These are phyloP conservation scores for Ustilago curta DNA, from an alignment of 1,284 basidiomycete species.

Conservation along the genomic window DNA sequence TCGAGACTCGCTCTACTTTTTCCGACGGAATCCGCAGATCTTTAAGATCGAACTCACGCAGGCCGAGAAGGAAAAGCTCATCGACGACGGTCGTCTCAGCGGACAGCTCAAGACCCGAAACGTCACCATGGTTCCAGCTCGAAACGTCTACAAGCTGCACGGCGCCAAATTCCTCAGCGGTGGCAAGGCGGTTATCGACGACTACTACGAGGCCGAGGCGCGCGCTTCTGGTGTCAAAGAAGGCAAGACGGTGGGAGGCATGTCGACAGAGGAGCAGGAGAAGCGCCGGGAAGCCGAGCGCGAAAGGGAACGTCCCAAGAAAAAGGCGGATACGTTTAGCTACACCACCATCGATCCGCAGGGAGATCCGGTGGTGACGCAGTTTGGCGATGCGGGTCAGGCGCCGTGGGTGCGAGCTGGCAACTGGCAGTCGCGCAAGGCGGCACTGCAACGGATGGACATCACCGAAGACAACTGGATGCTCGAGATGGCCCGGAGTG, in stretches of 20 bases:
- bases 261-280: conserved; percentile 56
- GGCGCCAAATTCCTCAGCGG: conserved; percentile 89
- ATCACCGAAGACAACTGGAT: conserved; percentile 68
- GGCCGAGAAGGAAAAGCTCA: conserved; percentile 88
- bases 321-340: conserved; percentile 57
- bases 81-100: conserved; percentile 85
- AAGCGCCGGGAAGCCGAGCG: conserved; percentile 55
- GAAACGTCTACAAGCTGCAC: conserved; percentile 93
- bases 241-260: conserved; percentile 63
- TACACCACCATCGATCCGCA: conserved; percentile 60
- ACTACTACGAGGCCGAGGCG: conserved; percentile 90
- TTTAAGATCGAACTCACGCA: conserved; percentile 78
- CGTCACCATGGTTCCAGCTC: conserved; percentile 90
- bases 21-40: conserved; percentile 87
- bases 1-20: conserved; percentile 95
- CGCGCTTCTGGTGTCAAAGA: conserved; percentile 71
- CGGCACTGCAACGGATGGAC: conserved; percentile 56
- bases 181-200: conserved; percentile 89
- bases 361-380: conserved; percentile 60
- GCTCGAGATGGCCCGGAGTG: conserved; percentile 65
- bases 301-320: conserved; percentile 55
- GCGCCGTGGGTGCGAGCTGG: conserved; percentile 63
- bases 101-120: conserved; percentile 88
- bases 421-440: conserved; percentile 52
- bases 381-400: conserved; percentile 65